These are phyloP conservation scores for Hanseniaspora meyeri DNA, from an alignment of 805 yeast genomes.

Conservation along the genomic window DNA sequence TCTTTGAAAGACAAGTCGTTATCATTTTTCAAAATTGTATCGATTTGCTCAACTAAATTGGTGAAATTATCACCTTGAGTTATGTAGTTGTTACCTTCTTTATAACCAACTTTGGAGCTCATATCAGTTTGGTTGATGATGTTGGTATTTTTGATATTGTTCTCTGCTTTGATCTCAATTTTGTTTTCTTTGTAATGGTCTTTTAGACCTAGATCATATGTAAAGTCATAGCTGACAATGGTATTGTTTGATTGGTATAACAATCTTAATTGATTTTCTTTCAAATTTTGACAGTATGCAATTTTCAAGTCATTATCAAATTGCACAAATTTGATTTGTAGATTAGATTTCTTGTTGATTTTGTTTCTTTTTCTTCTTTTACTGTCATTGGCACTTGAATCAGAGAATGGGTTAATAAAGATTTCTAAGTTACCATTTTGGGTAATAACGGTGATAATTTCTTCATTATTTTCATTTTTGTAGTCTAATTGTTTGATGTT, in stretches of 20 bases:
- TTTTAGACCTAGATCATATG: constrained; percentile 5
- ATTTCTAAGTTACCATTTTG: constrained; percentile 67
- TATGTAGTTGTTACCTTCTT: constrained; percentile 49
- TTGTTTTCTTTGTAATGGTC: constrained; percentile 25
- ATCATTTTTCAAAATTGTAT: constrained; percentile 17
- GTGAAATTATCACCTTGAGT: constrained; percentile 53
- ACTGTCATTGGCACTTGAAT: constrained; percentile 1
- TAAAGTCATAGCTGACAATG: neutral
- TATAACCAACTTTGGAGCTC: constrained; percentile 44
- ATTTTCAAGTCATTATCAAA: neutral
- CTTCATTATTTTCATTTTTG: constrained; percentile 20
- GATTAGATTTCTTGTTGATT: constrained; percentile 41
- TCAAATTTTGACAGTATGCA: neutral
- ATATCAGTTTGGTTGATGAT: constrained; percentile 25
- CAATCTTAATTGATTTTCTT: neutral
- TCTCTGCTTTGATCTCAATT: neutral
- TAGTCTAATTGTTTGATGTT: constrained; percentile 39
- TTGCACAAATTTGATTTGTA: constrained; percentile 31
- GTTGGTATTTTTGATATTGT: constrained; percentile 17
- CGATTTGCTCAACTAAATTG: constrained; percentile 34
- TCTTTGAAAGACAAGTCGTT: constrained; percentile 27
- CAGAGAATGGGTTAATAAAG: constrained; percentile 44
- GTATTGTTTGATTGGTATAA: constrained; percentile 3
- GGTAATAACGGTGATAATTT: constrained; percentile 27
- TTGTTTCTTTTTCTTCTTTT: constrained; percentile 33